Conservation (phyloP, 345 rosid genomes). For the Balakata baccata region DNA sequence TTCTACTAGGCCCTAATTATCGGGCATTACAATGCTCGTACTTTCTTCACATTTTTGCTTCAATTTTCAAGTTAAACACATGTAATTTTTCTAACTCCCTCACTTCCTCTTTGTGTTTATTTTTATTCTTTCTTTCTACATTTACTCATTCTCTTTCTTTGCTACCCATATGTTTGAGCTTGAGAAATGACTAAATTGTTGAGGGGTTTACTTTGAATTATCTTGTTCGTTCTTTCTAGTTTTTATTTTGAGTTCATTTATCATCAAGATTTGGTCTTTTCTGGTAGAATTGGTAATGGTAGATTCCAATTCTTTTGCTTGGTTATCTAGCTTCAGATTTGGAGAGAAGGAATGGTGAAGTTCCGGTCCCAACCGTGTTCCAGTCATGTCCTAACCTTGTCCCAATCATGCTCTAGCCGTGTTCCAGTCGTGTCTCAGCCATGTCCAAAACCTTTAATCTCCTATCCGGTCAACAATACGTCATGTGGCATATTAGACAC, state of each 20-base stretch:
- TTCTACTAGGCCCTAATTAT: no score
- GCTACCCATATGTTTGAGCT: neutral
- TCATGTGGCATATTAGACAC: no score
- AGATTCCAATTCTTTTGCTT: slow-evolving; percentile 14
- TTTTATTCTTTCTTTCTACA: neutral
- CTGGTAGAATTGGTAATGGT: neutral
- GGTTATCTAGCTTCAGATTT: slow-evolving; percentile 3
- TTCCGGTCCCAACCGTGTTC: no score
- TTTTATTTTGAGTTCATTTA: neutral
- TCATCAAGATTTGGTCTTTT: neutral
- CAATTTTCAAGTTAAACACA: slow-evolving; percentile 1
- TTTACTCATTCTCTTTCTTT: neutral
- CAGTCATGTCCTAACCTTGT: no score
- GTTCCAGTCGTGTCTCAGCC: no score
- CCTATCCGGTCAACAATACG: no score
- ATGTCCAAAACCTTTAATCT: no score
- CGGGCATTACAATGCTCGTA: no score
- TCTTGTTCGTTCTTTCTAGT: neutral
- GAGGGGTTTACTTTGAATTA: slow-evolving; percentile 1
- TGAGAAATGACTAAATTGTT: neutral
- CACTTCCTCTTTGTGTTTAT: neutral
- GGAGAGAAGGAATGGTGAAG: no score
- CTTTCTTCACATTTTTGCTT: neutral
- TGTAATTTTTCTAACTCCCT: neutral
- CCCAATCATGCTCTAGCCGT: no score